Conservation (phyloP, 2,329 filamentous ascomycete genomes). For the Aspergillus spinulosporus region DNA sequence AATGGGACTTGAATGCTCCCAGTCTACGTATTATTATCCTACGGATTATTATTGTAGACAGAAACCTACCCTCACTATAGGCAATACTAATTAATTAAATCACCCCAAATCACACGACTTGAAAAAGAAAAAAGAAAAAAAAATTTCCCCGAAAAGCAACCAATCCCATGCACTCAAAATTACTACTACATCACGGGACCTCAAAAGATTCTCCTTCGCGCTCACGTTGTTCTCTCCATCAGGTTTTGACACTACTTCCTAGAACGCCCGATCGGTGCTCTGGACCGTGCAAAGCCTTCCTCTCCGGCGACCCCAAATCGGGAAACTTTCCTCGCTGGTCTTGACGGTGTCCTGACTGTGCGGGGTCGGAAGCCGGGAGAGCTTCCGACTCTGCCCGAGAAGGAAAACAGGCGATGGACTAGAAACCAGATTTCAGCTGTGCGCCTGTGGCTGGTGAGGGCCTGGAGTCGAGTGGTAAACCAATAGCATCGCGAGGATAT, state of each 20-base stretch:
- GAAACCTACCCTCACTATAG: too few relatives aligned
- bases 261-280: neutral
- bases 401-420: neutral
- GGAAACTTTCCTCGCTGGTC: slow-evolving; percentile 5
- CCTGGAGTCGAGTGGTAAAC: neutral
- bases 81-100: too few relatives aligned
- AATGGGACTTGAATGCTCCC: too few relatives aligned
- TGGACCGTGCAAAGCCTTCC: neutral
- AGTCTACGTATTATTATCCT: too few relatives aligned
- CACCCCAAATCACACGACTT: too few relatives aligned
- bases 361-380: neutral
- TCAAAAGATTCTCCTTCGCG: neutral
- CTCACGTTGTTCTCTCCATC: neutral
- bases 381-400: slow-evolving; percentile 2
- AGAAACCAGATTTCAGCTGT: neutral
- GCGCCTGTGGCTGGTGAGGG: slow-evolving; percentile 6
- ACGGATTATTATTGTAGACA: too few relatives aligned
- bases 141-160: too few relatives aligned
- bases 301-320: slow-evolving; percentile 2
- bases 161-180: neutral
- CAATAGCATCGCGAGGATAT: neutral
- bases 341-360: neutral
- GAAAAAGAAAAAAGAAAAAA: too few relatives aligned
- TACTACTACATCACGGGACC: neutral
- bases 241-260: neutral